Evolutionary conservation across 2,329 filamentous ascomycete species (phyloP).

Genomic region (Boeremia exigua): DNA sequence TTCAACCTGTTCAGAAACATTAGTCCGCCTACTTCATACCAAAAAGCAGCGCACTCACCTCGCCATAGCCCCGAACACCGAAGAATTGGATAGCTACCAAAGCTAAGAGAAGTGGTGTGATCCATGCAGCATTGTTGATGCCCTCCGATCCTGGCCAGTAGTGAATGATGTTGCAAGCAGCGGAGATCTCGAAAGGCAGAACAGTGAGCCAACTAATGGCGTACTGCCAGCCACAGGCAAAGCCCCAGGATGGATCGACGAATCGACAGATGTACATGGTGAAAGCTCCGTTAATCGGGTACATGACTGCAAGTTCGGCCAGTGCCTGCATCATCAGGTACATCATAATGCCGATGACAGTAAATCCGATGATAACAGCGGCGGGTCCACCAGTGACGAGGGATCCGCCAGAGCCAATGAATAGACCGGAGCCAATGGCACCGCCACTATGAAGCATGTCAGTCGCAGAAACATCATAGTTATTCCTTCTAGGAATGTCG

Average conservation of each 20-base stretch:
- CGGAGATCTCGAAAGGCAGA: constrained; percentile 44
- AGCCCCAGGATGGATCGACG: constrained; percentile 51
- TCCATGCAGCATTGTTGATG: constrained; percentile 31
- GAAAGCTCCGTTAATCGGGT: constrained; percentile 51
- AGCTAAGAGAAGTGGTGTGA: constrained; percentile 37
- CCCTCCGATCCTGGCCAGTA: constrained; percentile 29
- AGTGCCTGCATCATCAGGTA: constrained; percentile 48
- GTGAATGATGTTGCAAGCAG: constrained; percentile 42
- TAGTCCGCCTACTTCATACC: neutral
- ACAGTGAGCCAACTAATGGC: constrained; percentile 40
- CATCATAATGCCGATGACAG: constrained; percentile 12
- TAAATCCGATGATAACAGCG: constrained; percentile 21
- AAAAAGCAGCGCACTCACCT: constrained; percentile 36
- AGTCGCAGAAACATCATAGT: neutral
- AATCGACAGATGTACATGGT: constrained; percentile 50
- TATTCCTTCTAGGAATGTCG: neutral
- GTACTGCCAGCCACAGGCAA: constrained; percentile 46
- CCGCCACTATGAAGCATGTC: constrained; percentile 48
- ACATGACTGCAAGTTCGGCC: constrained; percentile 50
- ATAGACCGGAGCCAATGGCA: constrained; percentile 64
- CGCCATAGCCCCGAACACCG: constrained; percentile 44
- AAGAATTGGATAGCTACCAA: constrained; percentile 41
- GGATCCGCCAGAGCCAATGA: constrained; percentile 58
- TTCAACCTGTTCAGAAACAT: constrained; percentile 45
- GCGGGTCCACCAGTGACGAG: constrained; percentile 15